These are phyloP conservation scores for Sphaerulina vaccinii DNA, from an alignment of 2,329 filamentous ascomycete genomes.

Conservation along the genomic window DNA sequence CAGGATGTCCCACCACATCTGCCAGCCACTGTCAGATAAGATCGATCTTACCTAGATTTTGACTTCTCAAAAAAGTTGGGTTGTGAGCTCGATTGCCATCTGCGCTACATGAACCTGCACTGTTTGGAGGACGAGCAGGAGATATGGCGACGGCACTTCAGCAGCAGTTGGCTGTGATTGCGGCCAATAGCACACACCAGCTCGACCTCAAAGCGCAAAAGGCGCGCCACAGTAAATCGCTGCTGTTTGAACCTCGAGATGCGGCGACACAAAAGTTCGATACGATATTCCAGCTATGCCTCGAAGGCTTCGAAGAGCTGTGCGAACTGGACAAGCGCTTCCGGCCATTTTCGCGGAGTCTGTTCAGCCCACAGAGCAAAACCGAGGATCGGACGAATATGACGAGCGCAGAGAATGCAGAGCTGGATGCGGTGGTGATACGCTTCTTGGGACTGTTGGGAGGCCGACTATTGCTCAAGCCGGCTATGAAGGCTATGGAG, in stretches of 20 bases:
- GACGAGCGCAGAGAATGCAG: slow-evolving; percentile 75
- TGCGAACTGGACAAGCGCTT: slow-evolving; percentile 85
- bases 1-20: slow-evolving; percentile 8
- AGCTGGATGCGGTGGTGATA: slow-evolving; percentile 74
- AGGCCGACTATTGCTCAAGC: slow-evolving; percentile 74
- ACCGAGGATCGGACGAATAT: slow-evolving; percentile 83
- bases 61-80: not conserved
- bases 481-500: slow-evolving; percentile 86
- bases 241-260: slow-evolving; percentile 85
- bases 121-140: not conserved
- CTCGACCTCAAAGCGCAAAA: slow-evolving; percentile 93
- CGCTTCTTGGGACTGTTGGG: slow-evolving; percentile 79
- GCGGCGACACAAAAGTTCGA: slow-evolving; percentile 89
- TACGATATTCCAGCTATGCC: slow-evolving; percentile 80
- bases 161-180: slow-evolving; percentile 90
- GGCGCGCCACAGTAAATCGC: slow-evolving; percentile 84
- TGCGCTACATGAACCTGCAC: not conserved
- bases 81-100: no score
- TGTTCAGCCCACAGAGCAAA: slow-evolving; percentile 95
- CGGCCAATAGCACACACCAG: slow-evolving; percentile 82
- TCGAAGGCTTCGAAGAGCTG: slow-evolving; percentile 86
- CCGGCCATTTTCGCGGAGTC: slow-evolving; percentile 66
- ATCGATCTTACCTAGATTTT: not conserved
- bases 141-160: slow-evolving; percentile 81
- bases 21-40: not conserved